Evolutionary conservation across 768 basidiomycete genomes (phyloP).

Genomic region (Cystobasidium onofrii): DNA sequence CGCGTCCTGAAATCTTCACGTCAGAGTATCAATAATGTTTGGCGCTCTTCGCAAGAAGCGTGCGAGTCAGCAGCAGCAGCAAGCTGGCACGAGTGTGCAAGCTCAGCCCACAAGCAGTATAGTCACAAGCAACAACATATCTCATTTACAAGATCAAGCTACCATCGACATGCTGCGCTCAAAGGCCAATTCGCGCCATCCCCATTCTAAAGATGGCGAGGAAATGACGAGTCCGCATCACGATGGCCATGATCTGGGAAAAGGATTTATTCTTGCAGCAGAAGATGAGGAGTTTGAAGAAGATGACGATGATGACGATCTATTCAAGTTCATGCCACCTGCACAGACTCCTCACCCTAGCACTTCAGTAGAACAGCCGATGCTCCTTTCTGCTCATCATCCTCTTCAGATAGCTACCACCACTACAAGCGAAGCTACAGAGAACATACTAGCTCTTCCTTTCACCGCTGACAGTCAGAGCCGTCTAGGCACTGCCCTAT

Average conservation of each 20-base stretch:
- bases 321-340: conserved; percentile 25
- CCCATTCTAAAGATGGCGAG: conserved; percentile 26
- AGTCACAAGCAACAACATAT: background rate
- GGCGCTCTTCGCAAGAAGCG: background rate
- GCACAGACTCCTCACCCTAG: background rate
- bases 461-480: background rate
- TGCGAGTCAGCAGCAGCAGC: background rate
- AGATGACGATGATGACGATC: conserved; percentile 16
- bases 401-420: background rate
- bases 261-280: background rate
- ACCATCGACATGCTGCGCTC: conserved; percentile 14
- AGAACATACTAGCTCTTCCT: background rate
- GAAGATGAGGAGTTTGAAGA: background rate
- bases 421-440: background rate
- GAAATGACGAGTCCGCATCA: background rate
- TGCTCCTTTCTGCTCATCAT: background rate
- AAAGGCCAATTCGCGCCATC: conserved; percentile 10
- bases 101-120: background rate
- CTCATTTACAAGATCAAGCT: background rate
- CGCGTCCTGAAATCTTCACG: no score
- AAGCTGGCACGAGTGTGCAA: background rate
- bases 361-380: background rate
- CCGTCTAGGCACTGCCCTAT: background rate
- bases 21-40: background rate
- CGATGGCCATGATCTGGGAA: background rate